A percentile compares a stretch with the other conserved stretches of the same genome.
Conservation (phyloP, 2,329 filamentous ascomycete species). For the Monilinia fructicola region DNA sequence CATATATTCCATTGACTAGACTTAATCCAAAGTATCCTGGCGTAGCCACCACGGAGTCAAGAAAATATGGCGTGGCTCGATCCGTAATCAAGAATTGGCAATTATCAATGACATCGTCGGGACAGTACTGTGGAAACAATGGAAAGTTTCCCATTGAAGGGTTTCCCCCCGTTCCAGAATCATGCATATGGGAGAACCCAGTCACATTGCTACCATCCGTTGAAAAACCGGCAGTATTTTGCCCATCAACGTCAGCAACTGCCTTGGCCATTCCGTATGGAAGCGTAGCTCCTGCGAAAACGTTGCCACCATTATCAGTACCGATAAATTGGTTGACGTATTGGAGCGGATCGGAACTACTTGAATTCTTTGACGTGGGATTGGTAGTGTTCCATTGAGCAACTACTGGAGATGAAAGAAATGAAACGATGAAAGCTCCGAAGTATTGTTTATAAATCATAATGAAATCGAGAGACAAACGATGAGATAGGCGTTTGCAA, state of each 20-base stretch:
- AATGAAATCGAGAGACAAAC: not conserved
- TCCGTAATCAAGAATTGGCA: constrained; percentile 54
- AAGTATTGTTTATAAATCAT: constrained; percentile 1
- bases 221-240: constrained; percentile 48
- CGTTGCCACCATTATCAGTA: constrained; percentile 51
- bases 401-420: not conserved
- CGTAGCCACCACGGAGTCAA: constrained; percentile 52
- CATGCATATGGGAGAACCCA: constrained; percentile 52
- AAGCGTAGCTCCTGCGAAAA: constrained; percentile 54
- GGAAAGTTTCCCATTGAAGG: constrained; percentile 50
- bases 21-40: constrained; percentile 66
- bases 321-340: constrained; percentile 53
- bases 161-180: constrained; percentile 48
- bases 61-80: constrained; percentile 46
- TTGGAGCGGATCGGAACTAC: constrained; percentile 34
- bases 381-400: constrained; percentile 13
- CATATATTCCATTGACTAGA: constrained; percentile 55
- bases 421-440: not conserved
- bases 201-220: constrained; percentile 50
- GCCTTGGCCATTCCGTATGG: constrained; percentile 58
- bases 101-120: constrained; percentile 52
- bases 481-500: not conserved
- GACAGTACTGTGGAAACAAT: constrained; percentile 47
- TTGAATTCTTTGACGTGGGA: not conserved
- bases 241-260: constrained; percentile 51